A percentile compares a stretch with the other conserved stretches of the same genome.
Conservation (phyloP, 2,329 filamentous ascomycete genomes). For the Sporothrix protearum region DNA sequence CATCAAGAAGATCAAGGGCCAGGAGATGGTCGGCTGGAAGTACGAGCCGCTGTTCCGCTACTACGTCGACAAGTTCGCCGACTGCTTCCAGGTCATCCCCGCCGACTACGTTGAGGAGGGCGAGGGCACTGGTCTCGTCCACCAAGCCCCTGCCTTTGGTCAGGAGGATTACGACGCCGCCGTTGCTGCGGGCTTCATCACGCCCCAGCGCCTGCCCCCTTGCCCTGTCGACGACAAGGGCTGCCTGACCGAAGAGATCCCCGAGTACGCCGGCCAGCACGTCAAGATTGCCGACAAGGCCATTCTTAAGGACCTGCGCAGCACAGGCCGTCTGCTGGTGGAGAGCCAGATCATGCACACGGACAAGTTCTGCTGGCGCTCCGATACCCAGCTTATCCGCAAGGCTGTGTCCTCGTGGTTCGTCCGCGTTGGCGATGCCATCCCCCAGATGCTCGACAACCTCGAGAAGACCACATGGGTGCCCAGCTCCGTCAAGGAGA, state of each 20-base stretch:
- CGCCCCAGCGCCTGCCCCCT: constrained; percentile 71
- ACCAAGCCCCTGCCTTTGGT: constrained; percentile 90
- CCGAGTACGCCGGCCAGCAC: constrained; percentile 79
- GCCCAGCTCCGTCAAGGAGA: constrained; percentile 84
- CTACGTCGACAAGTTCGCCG: constrained; percentile 84
- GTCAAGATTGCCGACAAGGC: constrained; percentile 90
- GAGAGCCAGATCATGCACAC: constrained; percentile 87
- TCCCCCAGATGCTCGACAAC: constrained; percentile 85
- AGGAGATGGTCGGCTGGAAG: constrained; percentile 81
- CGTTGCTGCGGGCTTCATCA: constrained; percentile 71
- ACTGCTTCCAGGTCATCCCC: constrained; percentile 76
- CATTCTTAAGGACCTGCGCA: constrained; percentile 86
- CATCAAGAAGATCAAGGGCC: constrained; percentile 73
- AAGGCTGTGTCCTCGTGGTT: constrained; percentile 93
- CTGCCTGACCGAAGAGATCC: constrained; percentile 70
- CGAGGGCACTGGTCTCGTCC: constrained; percentile 89
- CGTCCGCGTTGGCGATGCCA: constrained; percentile 77
- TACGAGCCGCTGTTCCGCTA: constrained; percentile 89
- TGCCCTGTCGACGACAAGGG: constrained; percentile 85
- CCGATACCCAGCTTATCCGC: constrained; percentile 93
- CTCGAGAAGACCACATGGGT: constrained; percentile 92
- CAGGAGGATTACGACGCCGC: constrained; percentile 93
- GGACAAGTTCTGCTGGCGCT: constrained; percentile 90
- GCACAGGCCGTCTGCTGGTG: constrained; percentile 69
- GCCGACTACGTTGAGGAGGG: constrained; percentile 84